These are phyloP conservation scores for Citrus cavaleriei DNA, from an alignment of 345 rosid genomes.

Conservation along the genomic window DNA sequence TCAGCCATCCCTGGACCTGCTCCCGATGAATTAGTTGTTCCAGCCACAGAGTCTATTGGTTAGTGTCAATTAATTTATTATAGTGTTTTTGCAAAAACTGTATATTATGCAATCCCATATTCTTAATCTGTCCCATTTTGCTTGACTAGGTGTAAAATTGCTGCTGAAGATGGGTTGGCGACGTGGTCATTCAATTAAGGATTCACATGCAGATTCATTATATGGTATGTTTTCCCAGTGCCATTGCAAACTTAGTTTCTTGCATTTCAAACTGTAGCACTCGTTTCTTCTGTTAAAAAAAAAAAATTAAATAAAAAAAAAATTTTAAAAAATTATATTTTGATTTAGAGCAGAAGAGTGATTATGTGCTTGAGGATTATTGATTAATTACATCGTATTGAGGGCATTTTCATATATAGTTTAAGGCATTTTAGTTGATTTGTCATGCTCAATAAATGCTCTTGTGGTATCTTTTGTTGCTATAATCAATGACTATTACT, in stretches of 20 bases:
- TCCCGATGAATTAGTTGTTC: conserved; percentile 83
- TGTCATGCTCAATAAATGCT: background rate
- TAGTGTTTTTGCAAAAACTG: background rate
- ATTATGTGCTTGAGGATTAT: background rate
- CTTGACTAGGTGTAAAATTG: conserved; percentile 66
- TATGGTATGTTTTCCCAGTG: conserved; percentile 35
- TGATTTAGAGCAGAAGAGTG: background rate
- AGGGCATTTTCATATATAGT: background rate
- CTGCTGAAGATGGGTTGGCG: conserved; percentile 97
- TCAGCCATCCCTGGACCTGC: conserved; percentile 94
- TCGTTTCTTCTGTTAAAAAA: background rate
- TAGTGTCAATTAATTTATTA: conserved; percentile 25
- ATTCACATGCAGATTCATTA: conserved; percentile 50
- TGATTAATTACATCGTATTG: background rate
- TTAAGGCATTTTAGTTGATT: background rate
- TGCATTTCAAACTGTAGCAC: background rate
- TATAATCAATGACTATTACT: background rate
- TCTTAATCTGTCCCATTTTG: conserved; percentile 18
- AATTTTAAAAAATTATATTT: background rate
- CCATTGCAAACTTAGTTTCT: background rate
- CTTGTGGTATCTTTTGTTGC: background rate
- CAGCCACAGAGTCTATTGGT: conserved; percentile 92
- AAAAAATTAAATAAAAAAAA: background rate
- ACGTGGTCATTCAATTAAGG: conserved; percentile 79
- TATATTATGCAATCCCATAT: conserved; percentile 2